Evolutionary conservation across 768 basidiomycete species (phyloP).

Genomic region (Russula brevipes): DNA sequence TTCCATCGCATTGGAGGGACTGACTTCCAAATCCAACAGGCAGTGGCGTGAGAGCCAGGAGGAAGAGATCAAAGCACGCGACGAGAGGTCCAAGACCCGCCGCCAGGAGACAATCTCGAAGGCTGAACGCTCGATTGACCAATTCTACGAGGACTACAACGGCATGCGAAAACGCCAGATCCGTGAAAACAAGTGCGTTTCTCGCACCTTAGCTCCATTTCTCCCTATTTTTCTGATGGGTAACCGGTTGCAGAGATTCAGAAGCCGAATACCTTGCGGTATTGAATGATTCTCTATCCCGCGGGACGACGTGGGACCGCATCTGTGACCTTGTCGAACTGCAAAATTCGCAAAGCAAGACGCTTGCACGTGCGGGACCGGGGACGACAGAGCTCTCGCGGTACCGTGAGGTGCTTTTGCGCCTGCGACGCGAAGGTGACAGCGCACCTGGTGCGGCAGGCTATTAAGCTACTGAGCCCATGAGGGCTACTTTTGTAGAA

Average conservation of each 20-base stretch:
- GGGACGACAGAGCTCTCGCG: conserved; percentile 85
- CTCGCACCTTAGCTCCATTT: conserved; percentile 29
- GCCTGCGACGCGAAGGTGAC: conserved; percentile 85
- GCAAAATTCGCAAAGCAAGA: conserved; percentile 97
- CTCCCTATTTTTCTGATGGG: background rate
- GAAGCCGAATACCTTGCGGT: conserved; percentile 74
- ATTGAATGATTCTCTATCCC: conserved; percentile 71
- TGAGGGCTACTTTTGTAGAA: conserved; percentile 1
- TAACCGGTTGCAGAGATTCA: conserved; percentile 55
- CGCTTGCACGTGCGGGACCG: conserved; percentile 76
- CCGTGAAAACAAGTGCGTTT: conserved; percentile 86
- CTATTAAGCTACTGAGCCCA: conserved; percentile 44
- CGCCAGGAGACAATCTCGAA: conserved; percentile 78
- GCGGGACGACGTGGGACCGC: conserved; percentile 94
- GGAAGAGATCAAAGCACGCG: conserved; percentile 75
- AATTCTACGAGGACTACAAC: conserved; percentile 86
- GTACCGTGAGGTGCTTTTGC: conserved; percentile 88
- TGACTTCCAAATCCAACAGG: conserved; percentile 37
- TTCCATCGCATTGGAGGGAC: background rate
- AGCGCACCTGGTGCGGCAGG: conserved; percentile 90
- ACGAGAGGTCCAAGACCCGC: conserved; percentile 69
- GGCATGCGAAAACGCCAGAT: conserved; percentile 87
- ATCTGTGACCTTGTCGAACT: conserved; percentile 83
- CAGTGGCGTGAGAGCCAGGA: conserved; percentile 86
- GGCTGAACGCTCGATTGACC: conserved; percentile 83